Conservation (phyloP, 441 rosid species). For the Bruguiera hainesii region DNA sequence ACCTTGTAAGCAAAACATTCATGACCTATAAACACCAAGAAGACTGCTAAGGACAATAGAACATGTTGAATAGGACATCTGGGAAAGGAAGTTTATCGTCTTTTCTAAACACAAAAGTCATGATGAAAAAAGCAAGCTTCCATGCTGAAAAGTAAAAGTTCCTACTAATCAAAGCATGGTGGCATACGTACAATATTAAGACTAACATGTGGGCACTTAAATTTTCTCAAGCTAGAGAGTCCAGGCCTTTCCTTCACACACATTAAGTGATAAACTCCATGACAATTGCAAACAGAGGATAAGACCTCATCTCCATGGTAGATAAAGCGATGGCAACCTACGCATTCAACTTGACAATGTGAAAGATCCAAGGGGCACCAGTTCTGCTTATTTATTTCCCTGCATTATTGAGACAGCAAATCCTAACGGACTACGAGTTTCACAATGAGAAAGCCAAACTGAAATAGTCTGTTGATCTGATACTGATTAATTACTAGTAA, state of each 20-base stretch:
- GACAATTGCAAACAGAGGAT: slow-evolving; percentile 68
- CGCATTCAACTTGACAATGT: slow-evolving; percentile 56
- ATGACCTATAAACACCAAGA: too few species aligned
- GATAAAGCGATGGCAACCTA: slow-evolving; percentile 49
- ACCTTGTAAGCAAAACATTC: too few species aligned
- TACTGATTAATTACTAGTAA: too few species aligned
- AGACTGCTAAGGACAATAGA: too few species aligned
- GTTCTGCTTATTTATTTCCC: background rate
- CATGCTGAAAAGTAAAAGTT: too few species aligned
- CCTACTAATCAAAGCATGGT: too few species aligned
- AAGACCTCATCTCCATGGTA: slow-evolving; percentile 54
- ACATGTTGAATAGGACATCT: too few species aligned
- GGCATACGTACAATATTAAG: too few species aligned
- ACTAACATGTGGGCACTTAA: slow-evolving; percentile 10
- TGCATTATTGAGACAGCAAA: background rate
- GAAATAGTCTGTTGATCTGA: too few species aligned
- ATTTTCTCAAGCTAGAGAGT: slow-evolving; percentile 38
- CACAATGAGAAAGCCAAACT: background rate
- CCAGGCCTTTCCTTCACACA: slow-evolving; percentile 51
- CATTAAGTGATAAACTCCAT: slow-evolving; percentile 51
- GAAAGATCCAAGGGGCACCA: slow-evolving; percentile 1
- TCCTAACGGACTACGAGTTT: background rate
- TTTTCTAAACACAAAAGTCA: too few species aligned
- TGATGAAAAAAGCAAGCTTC: too few species aligned
- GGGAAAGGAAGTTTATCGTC: too few species aligned